phyloP scores from a whole-genome alignment of 768 basidiomycete genomes.

The Daedaleopsis sinensis region DNA sequence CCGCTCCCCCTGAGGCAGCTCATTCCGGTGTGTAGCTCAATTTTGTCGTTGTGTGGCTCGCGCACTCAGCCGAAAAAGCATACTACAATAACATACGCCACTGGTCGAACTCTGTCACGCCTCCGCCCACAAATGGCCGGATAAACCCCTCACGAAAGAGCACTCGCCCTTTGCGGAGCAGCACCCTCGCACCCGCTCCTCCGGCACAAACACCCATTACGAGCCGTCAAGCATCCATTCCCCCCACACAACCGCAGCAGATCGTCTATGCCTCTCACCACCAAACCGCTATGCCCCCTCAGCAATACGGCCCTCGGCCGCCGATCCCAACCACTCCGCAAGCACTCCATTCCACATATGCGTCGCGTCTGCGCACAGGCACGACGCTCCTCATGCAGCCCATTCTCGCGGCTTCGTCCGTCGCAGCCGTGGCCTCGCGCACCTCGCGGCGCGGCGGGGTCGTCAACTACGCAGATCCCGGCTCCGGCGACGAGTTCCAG shows the following conservation, averaged over 20 bases:
- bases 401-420: slow-evolving; percentile 46
- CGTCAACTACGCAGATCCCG: slow-evolving; percentile 88
- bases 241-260: slow-evolving; percentile 19
- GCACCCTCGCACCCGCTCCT: slow-evolving; percentile 42
- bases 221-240: slow-evolving; percentile 41
- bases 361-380: slow-evolving; percentile 90
- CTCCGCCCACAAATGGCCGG: slow-evolving; percentile 52
- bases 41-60: slow-evolving; percentile 1
- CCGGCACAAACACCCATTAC: slow-evolving; percentile 37
- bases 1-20: slow-evolving; percentile 32
- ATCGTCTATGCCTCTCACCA: background rate
- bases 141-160: slow-evolving; percentile 40
- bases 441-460: slow-evolving; percentile 61
- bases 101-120: slow-evolving; percentile 65
- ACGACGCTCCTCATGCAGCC: slow-evolving; percentile 91
- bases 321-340: slow-evolving; percentile 63
- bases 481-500: slow-evolving; percentile 78
- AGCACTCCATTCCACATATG: slow-evolving; percentile 79
- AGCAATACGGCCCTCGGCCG: slow-evolving; percentile 44
- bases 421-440: slow-evolving; percentile 40
- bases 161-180: slow-evolving; percentile 43
- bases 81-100: slow-evolving; percentile 73
- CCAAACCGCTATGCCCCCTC: slow-evolving; percentile 32
- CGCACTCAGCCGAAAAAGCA: slow-evolving; percentile 32
- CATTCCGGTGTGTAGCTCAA: slow-evolving; percentile 28